Conservation (phyloP, 2,329 filamentous ascomycete species). For the Scopulariopsis brevicaulis region DNA sequence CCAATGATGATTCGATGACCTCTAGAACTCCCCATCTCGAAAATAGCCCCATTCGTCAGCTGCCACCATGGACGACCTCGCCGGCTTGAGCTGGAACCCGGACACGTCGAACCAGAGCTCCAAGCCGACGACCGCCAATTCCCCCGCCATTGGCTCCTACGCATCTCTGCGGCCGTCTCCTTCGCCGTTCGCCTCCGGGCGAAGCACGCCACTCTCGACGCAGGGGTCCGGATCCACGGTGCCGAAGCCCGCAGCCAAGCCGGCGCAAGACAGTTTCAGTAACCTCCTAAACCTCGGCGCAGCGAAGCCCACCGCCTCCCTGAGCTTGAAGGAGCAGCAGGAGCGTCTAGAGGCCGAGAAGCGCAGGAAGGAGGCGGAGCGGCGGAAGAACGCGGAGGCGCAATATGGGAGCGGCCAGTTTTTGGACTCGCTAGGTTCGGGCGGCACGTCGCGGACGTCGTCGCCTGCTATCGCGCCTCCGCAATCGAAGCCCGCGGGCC, state of each 20-base stretch:
- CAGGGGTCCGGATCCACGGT: slow-evolving; percentile 30
- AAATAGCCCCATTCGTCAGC: neutral
- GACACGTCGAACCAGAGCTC: slow-evolving; percentile 20
- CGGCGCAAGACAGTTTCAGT: slow-evolving; percentile 64
- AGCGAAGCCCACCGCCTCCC: slow-evolving; percentile 52
- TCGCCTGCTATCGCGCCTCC: slow-evolving; percentile 24
- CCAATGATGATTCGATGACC: slow-evolving; percentile 2
- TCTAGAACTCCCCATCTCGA: neutral
- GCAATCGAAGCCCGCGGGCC: slow-evolving; percentile 10
- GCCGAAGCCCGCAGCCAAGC: slow-evolving; percentile 33
- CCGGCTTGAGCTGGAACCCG: slow-evolving; percentile 46
- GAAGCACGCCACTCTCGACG: slow-evolving; percentile 42
- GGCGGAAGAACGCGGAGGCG: slow-evolving; percentile 57
- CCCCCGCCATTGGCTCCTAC: slow-evolving; percentile 32
- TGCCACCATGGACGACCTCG: slow-evolving; percentile 48
- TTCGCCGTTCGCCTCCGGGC: slow-evolving; percentile 42
- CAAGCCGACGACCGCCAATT: slow-evolving; percentile 27
- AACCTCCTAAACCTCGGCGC: slow-evolving; percentile 54
- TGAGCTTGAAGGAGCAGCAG: slow-evolving; percentile 71
- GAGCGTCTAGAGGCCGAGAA: slow-evolving; percentile 54
- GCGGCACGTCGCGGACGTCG: slow-evolving; percentile 33
- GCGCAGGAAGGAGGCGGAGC: slow-evolving; percentile 62
- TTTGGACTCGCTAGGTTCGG: slow-evolving; percentile 60
- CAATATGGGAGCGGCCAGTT: slow-evolving; percentile 70
- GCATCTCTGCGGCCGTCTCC: slow-evolving; percentile 42